Evolutionary conservation across 768 basidiomycete species (phyloP).

Genomic region (Hemileccinum impolitum): DNA sequence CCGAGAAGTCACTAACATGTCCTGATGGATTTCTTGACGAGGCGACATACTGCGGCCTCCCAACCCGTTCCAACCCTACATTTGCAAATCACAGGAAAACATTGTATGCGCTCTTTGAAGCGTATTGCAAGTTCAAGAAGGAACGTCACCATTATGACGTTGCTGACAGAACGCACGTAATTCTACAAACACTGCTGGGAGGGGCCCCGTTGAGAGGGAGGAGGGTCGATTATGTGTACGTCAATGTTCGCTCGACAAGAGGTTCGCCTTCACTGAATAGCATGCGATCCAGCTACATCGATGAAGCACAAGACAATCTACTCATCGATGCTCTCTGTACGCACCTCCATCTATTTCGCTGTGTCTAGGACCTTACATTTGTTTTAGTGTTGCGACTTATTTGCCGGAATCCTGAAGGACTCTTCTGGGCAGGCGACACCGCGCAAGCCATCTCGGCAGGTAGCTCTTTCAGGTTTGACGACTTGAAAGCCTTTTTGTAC

Average conservation of each 20-base stretch:
- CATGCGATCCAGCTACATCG: conserved; percentile 49
- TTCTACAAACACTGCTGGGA: conserved; percentile 37
- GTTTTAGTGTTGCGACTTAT: conserved; percentile 54
- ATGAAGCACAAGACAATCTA: conserved; percentile 72
- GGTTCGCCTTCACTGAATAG: background rate
- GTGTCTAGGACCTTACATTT: conserved; percentile 6
- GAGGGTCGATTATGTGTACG: conserved; percentile 56
- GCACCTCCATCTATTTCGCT: conserved; percentile 8
- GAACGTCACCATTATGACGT: conserved; percentile 45
- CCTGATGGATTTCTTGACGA: conserved; percentile 40
- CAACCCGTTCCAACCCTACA: conserved; percentile 49
- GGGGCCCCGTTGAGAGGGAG: conserved; percentile 33
- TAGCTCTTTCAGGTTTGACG: conserved; percentile 68
- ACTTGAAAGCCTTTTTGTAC: conserved; percentile 64
- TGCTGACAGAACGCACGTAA: conserved; percentile 60
- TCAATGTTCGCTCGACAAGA: background rate
- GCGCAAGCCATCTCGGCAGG: conserved; percentile 76
- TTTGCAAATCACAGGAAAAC: conserved; percentile 48
- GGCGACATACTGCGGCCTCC: conserved; percentile 44
- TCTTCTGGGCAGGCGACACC: conserved; percentile 81
- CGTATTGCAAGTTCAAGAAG: conserved; percentile 47
- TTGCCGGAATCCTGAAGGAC: conserved; percentile 61
- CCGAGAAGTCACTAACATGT: conserved; percentile 45
- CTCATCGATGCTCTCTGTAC: conserved; percentile 60
- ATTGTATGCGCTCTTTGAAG: conserved; percentile 53